Evolutionary conservation across 768 basidiomycete species (phyloP), one percentile per base, ranked within the genome.

Genomic region (Tricholomella constricta): DNA sequence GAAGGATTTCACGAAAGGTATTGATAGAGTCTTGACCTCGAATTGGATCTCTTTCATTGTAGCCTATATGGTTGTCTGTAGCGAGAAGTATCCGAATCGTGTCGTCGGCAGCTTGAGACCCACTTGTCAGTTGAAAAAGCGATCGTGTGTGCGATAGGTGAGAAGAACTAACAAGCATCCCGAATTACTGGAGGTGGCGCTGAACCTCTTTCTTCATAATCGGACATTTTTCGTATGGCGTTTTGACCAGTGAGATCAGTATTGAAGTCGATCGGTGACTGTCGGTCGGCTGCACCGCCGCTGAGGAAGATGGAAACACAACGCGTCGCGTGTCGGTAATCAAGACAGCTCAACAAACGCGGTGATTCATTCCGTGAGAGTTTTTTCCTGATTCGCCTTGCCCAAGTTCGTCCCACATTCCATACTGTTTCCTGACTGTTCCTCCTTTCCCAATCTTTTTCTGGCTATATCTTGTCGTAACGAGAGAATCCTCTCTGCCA

Each of bases 51-150:
- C 93, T 81, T 71, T 98, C 96, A 56, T 88, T 80, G 72, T 92
- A 97, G 0, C 97, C 97, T 56, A 99, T 89, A 63, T 98, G 95
- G 60, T 93, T 96, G 72, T 98, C 95, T 0, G 95, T 97, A 6
- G 95, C 95, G 6, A 98, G 84, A 66, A 98, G 70, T 62, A 98
- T 94, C 55, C 74, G 78, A 54, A 94, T 85, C 1, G 84, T 90
- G 63, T 92, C 81, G 55, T 87, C 80, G 17, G 76, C 70, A 52
- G 75, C 87, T 86, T 60, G 32, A 45, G 25, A 46, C 25, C 20
- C 41, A 22, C 53, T 42, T 25, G 41, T 55, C 37, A 54, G 53
- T 25, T 37, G 51, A 55, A 55, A 52, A 47, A 31, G 20, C 19
- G 20, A 45, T 47, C 35, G 23, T 27, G 36, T 32, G 14, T 35